Evolutionary conservation across 2,329 filamentous ascomycete species (phyloP), one percentile per base, ranked within the genome.

Genomic region (Aspergillus sp.): DNA sequence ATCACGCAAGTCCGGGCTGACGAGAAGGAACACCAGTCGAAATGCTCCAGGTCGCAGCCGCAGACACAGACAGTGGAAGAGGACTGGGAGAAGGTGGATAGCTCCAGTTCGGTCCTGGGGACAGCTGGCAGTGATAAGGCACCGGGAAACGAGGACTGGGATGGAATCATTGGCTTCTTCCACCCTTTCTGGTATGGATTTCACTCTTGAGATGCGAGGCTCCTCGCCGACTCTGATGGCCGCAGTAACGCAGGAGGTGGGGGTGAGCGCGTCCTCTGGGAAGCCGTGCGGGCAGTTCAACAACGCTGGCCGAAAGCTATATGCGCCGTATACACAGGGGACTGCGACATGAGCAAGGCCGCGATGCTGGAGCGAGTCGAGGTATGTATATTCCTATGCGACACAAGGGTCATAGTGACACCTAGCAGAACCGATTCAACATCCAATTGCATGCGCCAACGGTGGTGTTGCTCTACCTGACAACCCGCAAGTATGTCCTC

Each of bases 261-360:
- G 39, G 91, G 91, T 41, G 91, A 98, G 63, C 74, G 91, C 57
- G 91, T 98, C 26, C 75, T 98, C 15, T 98, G 93, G 86, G 89
- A 88, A 35, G 91, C 91, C 8, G 84, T 98, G 39, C 77, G 85
- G 39, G 86, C 89, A 25, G 95, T 86, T 2, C 91, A 96, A 62
- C 74, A 79, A 49, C 75, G 81, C 44, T 95, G 85, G 78, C 91
- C 89, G 2, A 81, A 80, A 39, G 86, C 86, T 26, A 82, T 88
- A 51, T 93, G 88, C 49, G 75, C 91, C 10, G 83, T 98, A 22
- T 98, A 98, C 56, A 98, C 91, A 0, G 91, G 91, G 32, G 91
- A 98, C 56, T 84, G 93, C 55, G 86, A 91, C 47, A 82, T 82
- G 28, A 78, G 77, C 57, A 94, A 94, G 61, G 68, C 76, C 12